A percentile compares a stretch with the other conserved stretches of the same genome.
These are phyloP conservation scores for Trichosporon sp. DNA, from an alignment of 1,284 basidiomycete species.

Conservation along the genomic window DNA sequence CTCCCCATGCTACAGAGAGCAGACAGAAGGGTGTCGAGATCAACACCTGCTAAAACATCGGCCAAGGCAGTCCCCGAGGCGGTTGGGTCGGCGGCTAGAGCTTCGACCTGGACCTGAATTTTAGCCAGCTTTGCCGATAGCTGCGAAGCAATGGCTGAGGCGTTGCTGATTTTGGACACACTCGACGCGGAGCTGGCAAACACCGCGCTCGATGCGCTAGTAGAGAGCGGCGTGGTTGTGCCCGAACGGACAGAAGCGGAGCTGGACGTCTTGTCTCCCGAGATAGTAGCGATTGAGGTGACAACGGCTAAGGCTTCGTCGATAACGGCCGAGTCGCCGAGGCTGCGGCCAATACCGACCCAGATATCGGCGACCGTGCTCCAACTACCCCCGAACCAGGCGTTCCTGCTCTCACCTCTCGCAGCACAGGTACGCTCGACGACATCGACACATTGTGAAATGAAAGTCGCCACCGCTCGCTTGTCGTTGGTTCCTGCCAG, in stretches of 20 bases:
- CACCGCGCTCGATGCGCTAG: background rate
- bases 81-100: background rate
- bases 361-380: conserved; percentile 50
- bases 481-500: conserved; percentile 27
- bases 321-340: conserved; percentile 41
- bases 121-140: background rate
- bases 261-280: background rate
- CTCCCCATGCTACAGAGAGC: conserved; percentile 22
- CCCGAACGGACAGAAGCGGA: background rate
- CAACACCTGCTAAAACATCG: background rate
- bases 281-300: conserved; percentile 19
- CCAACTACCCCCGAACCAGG: conserved; percentile 42
- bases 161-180: conserved; percentile 4
- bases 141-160: background rate
- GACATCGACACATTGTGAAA: conserved; percentile 35
- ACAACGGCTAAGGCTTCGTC: conserved; percentile 40
- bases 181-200: background rate
- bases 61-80: background rate
- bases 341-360: conserved; percentile 47
- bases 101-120: conserved; percentile 1
- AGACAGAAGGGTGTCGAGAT: background rate
- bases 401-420: conserved; percentile 28
- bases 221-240: background rate
- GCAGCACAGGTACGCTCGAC: conserved; percentile 33
- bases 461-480: conserved; percentile 30